These are phyloP conservation scores for Magnolia sinica DNA, from an alignment of 164 flowering plant species.

Conservation along the genomic window DNA sequence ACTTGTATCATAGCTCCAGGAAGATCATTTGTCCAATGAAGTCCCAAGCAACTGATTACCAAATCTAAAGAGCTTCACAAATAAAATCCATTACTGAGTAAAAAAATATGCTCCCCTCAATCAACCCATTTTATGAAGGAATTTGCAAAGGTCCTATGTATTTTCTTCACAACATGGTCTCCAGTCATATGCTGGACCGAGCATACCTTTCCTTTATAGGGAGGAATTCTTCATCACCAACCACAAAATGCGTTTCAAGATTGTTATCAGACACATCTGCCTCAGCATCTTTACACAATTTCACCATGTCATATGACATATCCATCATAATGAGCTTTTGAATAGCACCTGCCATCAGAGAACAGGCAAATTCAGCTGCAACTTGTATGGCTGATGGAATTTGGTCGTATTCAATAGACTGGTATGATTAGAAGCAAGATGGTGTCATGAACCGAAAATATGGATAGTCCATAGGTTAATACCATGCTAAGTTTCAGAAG, in stretches of 20 bases:
- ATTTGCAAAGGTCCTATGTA: background rate
- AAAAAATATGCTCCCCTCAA: background rate
- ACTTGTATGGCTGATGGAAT: background rate
- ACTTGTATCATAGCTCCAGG: conserved; percentile 99
- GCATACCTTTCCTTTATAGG: conserved; percentile 80
- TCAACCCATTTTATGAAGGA: background rate
- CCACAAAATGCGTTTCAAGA: conserved; percentile 67
- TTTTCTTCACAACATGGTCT: background rate
- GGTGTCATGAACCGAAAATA: too few relatives aligned
- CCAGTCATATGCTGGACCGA: conserved; percentile 7
- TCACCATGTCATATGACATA: conserved; percentile 77
- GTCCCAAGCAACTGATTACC: conserved; percentile 90
- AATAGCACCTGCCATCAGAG: conserved; percentile 49
- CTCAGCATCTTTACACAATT: conserved; percentile 51
- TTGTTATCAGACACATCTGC: conserved; percentile 24
- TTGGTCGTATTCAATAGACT: background rate
- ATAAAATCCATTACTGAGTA: conserved; percentile 2
- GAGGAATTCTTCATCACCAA: conserved; percentile 94
- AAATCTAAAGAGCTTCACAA: conserved; percentile 71
- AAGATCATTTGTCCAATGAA: conserved; percentile 99
- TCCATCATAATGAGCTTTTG: conserved; percentile 89
- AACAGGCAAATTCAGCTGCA: background rate
- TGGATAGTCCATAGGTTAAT: too few relatives aligned
- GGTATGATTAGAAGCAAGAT: background rate
- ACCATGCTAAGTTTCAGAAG: background rate